phyloP scores from a whole-genome alignment of 352 stramenopile genomes.

The Phytophthora tubulina region DNA sequence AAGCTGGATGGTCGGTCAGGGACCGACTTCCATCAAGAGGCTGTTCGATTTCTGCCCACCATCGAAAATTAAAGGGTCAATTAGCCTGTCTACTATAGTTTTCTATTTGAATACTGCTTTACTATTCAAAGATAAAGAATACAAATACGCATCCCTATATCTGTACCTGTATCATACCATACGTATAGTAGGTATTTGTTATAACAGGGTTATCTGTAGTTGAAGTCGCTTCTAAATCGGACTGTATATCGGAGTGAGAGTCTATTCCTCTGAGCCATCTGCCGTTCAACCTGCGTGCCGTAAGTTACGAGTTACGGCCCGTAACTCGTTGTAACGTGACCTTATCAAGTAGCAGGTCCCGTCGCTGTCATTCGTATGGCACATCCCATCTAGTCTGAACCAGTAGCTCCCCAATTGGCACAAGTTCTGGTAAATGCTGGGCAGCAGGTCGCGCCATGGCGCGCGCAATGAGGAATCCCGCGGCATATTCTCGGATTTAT shows the following conservation, averaged over 20 bases:
- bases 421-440: slow-evolving; percentile 1
- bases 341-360: not conserved
- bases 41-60: slow-evolving; percentile 18
- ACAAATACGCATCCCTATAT: no score
- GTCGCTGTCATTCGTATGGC: not conserved
- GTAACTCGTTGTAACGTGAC: slow-evolving; percentile 9
- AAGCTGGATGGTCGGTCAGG: not conserved
- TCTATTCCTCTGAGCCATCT: slow-evolving; percentile 8
- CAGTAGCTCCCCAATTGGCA: not conserved
- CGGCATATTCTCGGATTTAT: not conserved
- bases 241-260: slow-evolving; percentile 7
- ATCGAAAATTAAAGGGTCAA: no score
- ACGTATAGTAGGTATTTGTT: no score
- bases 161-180: no score
- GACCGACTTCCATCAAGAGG: no score
- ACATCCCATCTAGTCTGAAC: not conserved
- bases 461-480: not conserved
- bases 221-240: slow-evolving; percentile 4
- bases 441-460: slow-evolving; percentile 9
- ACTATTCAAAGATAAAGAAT: no score
- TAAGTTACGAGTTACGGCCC: not conserved
- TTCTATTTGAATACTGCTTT: no score
- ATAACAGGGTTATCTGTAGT: no score
- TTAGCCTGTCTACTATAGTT: no score
- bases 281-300: not conserved